Evolutionary conservation across 352 stramenopile genomes (phyloP), one percentile per base, ranked within the genome.

Genomic region (Phytophthora pluvialis): DNA sequence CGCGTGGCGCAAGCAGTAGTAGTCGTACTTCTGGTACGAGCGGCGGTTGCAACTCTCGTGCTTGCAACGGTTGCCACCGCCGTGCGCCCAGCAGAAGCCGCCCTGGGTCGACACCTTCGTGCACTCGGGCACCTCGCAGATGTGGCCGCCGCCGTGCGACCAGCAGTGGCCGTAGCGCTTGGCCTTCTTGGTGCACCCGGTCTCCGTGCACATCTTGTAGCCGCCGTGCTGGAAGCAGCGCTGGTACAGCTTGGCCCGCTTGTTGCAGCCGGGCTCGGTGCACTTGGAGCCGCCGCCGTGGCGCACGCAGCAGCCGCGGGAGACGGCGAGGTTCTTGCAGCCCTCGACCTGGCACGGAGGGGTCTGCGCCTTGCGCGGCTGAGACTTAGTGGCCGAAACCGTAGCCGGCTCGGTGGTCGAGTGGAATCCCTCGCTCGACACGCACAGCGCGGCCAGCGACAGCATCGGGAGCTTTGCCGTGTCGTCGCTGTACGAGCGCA

Each of bases 71-170:
- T 88, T 86, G 58, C 83, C 82, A 35, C 81, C 83, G 28, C 83
- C 83, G 58, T 93, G 83, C 0, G 82, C 81, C 79, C 83, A 90
- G 64, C 83, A 93, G n/a, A 89, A 71, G 0, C 83, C 83, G 33
- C 80, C 75, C n/a, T 86, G 80, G 10, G 79, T 86, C 10, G 81
- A 86, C 38, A 87, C 80, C 54, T 89, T 90, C 40, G 66, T 69
- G 73, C 83, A 92, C 15, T 73, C 69, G 4, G 72, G 73, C 3
- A 75, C 54, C 31, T 84, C 77, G 58, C 84, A 93, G 40, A 84
- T 84, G 60, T 83, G 75, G 36, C 82, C 76, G 5, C 80, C 80
- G 55, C 80, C 80, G 33, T 89, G 80, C 9, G 76, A 83, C 80
- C 80, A 89, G 72, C 80, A 88, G 64, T 84, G 81, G 35, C 78